Percentiles rank a stretch among this genome's conserved stretches.
Evolutionary conservation across 371 early-diverging fungal species (phyloP).

Genomic region (Mortierella sp.): DNA sequence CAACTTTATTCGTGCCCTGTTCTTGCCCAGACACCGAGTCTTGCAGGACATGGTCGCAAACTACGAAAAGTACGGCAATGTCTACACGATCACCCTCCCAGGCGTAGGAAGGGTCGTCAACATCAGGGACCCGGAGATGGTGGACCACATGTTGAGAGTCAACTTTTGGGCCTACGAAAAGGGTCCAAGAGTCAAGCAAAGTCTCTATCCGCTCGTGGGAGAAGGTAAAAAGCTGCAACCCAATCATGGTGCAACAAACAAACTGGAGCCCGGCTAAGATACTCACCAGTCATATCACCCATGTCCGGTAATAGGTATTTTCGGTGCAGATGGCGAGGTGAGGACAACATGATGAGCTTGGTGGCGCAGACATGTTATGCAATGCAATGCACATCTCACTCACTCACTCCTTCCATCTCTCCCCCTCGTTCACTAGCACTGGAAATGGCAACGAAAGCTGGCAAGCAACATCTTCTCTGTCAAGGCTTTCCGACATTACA

Average conservation of each 20-base stretch:
- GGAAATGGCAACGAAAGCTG: conserved; percentile 74
- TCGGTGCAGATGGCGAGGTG: conserved; percentile 70
- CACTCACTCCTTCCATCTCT: neutral
- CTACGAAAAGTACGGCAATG: conserved; percentile 22
- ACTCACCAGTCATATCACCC: neutral
- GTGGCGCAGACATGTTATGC: neutral
- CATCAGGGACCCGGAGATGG: conserved; percentile 25
- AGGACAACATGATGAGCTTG: no score
- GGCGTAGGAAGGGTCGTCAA: conserved; percentile 31
- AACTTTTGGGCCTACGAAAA: conserved; percentile 54
- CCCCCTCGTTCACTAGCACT: conserved; percentile 38
- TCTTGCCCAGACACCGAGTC: conserved; percentile 9
- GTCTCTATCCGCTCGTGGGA: conserved; percentile 23
- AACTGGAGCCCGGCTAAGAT: no score
- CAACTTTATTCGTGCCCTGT: conserved; percentile 7
- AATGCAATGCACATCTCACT: neutral
- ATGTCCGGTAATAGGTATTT: conserved; percentile 64
- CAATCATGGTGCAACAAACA: no score
- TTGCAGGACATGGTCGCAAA: conserved; percentile 8
- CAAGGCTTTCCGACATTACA: conserved; percentile 65
- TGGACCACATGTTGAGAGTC: conserved; percentile 37
- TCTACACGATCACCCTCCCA: conserved; percentile 21
- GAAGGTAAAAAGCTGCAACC: no score
- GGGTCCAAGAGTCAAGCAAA: conserved; percentile 21
- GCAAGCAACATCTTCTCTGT: conserved; percentile 65